Evolutionary conservation across 768 basidiomycete genomes (phyloP).

Genomic region (Boletus tylopilopsis): DNA sequence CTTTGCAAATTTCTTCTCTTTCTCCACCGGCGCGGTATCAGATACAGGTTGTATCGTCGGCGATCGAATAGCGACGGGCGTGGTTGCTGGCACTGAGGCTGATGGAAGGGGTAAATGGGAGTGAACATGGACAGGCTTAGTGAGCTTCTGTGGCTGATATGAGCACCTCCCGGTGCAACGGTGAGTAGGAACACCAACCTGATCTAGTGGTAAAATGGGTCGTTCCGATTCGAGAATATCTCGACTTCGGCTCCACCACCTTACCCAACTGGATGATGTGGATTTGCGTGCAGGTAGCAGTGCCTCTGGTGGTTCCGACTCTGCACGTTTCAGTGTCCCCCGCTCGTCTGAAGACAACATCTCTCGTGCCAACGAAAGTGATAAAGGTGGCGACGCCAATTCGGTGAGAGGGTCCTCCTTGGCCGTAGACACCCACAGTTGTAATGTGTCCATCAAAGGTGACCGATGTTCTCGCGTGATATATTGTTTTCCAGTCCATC

Average conservation of each 20-base stretch:
- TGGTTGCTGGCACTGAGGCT: conserved; percentile 46
- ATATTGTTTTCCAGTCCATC: conserved; percentile 71
- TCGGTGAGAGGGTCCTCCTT: conserved; percentile 22
- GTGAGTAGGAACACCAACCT: conserved; percentile 13
- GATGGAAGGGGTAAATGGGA: conserved; percentile 22
- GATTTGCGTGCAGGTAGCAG: conserved; percentile 39
- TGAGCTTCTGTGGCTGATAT: conserved; percentile 12
- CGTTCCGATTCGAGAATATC: conserved; percentile 27
- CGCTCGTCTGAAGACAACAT: conserved; percentile 17
- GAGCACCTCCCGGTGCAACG: not conserved
- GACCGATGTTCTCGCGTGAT: conserved; percentile 74
- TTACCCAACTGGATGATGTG: conserved; percentile 69
- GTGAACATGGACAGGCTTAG: not conserved
- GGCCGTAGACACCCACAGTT: conserved; percentile 47
- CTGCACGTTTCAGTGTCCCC: conserved; percentile 33
- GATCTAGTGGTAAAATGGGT: conserved; percentile 20
- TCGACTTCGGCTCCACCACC: conserved; percentile 77
- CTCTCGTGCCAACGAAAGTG: conserved; percentile 25
- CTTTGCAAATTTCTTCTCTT: conserved; percentile 73
- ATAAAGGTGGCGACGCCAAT: conserved; percentile 7
- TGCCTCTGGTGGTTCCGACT: conserved; percentile 36
- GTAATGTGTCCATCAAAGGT: conserved; percentile 71
- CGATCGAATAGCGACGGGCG: conserved; percentile 30
- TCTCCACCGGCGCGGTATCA: conserved; percentile 4
- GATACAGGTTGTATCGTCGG: conserved; percentile 28